phyloP scores from a whole-genome alignment of 1,139 yeast genomes.

The Suhomyces wounanorum region DNA sequence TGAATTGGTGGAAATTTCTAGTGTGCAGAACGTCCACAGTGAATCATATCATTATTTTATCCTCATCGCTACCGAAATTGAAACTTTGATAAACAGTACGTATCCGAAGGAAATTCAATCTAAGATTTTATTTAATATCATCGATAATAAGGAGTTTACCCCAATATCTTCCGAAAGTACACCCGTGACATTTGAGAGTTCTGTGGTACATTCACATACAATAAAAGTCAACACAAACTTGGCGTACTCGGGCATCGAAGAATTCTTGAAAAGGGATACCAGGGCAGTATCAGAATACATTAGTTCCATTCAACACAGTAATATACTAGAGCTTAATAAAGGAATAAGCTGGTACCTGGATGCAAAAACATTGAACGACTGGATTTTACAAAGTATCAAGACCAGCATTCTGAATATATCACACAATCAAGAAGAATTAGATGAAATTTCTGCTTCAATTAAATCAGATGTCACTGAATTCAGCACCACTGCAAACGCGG shows the following conservation, averaged over 20 bases:
- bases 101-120: constrained; percentile 23
- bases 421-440: constrained; percentile 5
- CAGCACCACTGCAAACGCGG: constrained; percentile 38
- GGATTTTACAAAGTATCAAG: constrained; percentile 30
- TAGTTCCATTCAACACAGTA: constrained; percentile 35
- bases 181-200: constrained; percentile 25
- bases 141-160: constrained; percentile 45
- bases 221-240: constrained; percentile 39
- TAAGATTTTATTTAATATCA: constrained; percentile 34
- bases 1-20: constrained; percentile 35
- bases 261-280: constrained; percentile 34
- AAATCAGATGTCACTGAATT: constrained; percentile 30
- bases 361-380: constrained; percentile 23
- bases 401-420: constrained; percentile 5
- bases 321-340: constrained; percentile 39
- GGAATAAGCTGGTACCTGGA: constrained; percentile 33
- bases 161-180: constrained; percentile 39
- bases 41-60: constrained; percentile 32
- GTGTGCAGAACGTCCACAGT: constrained; percentile 11
- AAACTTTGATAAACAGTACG: constrained; percentile 16
- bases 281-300: constrained; percentile 35
- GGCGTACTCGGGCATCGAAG: constrained; percentile 33
- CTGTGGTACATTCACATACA: constrained; percentile 24
- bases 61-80: constrained; percentile 31
- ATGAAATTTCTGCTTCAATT: constrained; percentile 15